These are phyloP conservation scores for Wickerhamomyces chambardii DNA, from an alignment of 805 yeast genomes.

Conservation along the genomic window DNA sequence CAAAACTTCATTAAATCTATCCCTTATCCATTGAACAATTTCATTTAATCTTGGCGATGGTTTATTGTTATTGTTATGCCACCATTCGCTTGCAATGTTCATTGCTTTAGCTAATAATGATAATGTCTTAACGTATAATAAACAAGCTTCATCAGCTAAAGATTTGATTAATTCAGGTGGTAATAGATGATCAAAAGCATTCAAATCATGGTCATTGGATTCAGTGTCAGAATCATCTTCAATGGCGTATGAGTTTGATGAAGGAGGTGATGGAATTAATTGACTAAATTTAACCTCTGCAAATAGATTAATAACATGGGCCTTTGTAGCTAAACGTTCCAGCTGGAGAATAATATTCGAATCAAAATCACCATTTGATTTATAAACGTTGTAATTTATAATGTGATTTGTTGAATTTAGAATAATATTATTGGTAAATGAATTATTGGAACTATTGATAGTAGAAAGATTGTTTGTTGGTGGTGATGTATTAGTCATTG, in stretches of 20 bases:
- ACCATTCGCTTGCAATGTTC: slow-evolving; percentile 84
- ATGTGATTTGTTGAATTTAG: slow-evolving; percentile 11
- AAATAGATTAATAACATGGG: slow-evolving; percentile 79
- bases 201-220: slow-evolving; percentile 4
- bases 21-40: slow-evolving; percentile 76
- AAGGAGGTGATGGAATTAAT: slow-evolving; percentile 60
- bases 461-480: slow-evolving; percentile 7
- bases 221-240: slow-evolving; percentile 24
- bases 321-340: slow-evolving; percentile 79
- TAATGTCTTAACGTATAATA: slow-evolving; percentile 75
- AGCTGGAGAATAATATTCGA: slow-evolving; percentile 34
- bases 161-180: slow-evolving; percentile 47
- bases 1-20: slow-evolving; percentile 77
- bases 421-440: slow-evolving; percentile 10
- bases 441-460: slow-evolving; percentile 12
- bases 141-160: slow-evolving; percentile 83
- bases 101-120: slow-evolving; percentile 80
- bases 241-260: slow-evolving; percentile 22
- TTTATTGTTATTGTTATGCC: slow-evolving; percentile 46
- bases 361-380: slow-evolving; percentile 14
- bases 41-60: slow-evolving; percentile 43
- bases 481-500: slow-evolving; percentile 17
- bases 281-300: slow-evolving; percentile 90
- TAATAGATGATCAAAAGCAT: slow-evolving; percentile 17
- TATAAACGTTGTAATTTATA: slow-evolving; percentile 4